phyloP scores from a whole-genome alignment of 1,284 basidiomycete species.

The Porodaedalea pini region DNA sequence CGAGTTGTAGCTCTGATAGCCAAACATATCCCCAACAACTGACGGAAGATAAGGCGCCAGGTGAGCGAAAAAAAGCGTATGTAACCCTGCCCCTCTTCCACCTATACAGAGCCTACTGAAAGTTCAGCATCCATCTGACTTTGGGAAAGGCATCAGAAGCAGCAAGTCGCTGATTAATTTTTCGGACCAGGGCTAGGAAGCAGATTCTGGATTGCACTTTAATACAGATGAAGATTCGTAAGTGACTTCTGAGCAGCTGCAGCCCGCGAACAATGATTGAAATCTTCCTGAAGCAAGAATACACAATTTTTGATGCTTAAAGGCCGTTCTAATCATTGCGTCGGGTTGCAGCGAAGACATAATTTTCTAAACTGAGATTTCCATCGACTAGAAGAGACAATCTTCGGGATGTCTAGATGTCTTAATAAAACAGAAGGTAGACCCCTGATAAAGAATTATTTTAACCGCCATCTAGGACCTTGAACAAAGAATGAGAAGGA shows the following conservation, averaged over 20 bases:
- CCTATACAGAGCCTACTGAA: neutral
- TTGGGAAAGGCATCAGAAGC: neutral
- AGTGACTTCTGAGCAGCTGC: too few species aligned
- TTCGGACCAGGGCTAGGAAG: too few species aligned
- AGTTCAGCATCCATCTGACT: neutral
- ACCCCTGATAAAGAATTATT: neutral
- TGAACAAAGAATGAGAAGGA: neutral
- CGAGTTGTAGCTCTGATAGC: neutral
- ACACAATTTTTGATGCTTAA: too few species aligned
- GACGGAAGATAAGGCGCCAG: slow-evolving; percentile 1
- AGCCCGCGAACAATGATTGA: too few species aligned
- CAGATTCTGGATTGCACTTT: too few species aligned
- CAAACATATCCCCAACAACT: neutral
- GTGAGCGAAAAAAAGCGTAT: neutral
- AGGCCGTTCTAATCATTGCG: too few species aligned
- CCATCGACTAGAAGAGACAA: neutral
- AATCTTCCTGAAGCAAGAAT: too few species aligned
- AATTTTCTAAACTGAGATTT: too few species aligned
- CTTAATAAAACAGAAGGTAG: neutral
- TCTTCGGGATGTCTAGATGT: neutral
- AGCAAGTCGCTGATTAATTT: slow-evolving; percentile 1
- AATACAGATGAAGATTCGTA: too few species aligned
- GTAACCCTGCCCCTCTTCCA: neutral
- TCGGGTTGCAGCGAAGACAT: too few species aligned
- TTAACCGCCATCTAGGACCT: neutral